Evolutionary conservation across 208 protist species (phyloP).

Genomic region (Herpetomonas samuelpessoai): DNA sequence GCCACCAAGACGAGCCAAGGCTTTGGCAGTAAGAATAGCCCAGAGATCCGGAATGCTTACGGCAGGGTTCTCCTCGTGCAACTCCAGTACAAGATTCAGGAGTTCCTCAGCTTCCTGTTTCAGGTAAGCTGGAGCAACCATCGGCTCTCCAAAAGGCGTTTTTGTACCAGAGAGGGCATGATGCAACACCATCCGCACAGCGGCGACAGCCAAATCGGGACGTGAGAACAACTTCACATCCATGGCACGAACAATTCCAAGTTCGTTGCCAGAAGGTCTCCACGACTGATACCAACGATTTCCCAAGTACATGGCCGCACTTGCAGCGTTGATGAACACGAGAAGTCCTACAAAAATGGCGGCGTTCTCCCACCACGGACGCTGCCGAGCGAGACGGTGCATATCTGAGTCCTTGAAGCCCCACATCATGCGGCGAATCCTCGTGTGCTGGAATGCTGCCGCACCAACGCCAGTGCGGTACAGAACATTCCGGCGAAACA

Average conservation of each 20-base stretch:
- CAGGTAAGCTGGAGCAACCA: slow-evolving; percentile 67
- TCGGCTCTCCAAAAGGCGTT: slow-evolving; percentile 79
- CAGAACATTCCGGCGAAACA: slow-evolving; percentile 21
- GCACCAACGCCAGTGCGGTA: slow-evolving; percentile 8
- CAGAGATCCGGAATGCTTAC: slow-evolving; percentile 84
- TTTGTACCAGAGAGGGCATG: slow-evolving; percentile 63
- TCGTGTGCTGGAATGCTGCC: slow-evolving; percentile 14
- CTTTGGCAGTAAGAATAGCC: slow-evolving; percentile 70
- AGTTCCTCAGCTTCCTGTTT: slow-evolving; percentile 66
- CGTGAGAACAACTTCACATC: slow-evolving; percentile 73
- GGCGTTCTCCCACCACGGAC: slow-evolving; percentile 84
- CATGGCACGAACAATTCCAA: slow-evolving; percentile 46
- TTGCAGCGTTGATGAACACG: slow-evolving; percentile 65
- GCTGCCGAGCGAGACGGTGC: slow-evolving; percentile 70
- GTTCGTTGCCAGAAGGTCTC: slow-evolving; percentile 64
- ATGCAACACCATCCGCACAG: slow-evolving; percentile 76
- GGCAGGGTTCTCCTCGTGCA: slow-evolving; percentile 59
- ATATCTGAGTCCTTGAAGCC: slow-evolving; percentile 56
- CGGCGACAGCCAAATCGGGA: slow-evolving; percentile 75
- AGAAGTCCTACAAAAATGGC: slow-evolving; percentile 66
- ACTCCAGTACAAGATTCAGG: slow-evolving; percentile 52
- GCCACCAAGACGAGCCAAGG: slow-evolving; percentile 69
- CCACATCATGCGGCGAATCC: slow-evolving; percentile 35
- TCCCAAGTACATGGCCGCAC: slow-evolving; percentile 47
- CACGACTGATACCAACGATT: slow-evolving; percentile 75